A percentile compares a stretch with the other conserved stretches of the same genome.
Evolutionary conservation across 1,284 basidiomycete species (phyloP).

Genomic region (Ceraceosorus guamensis): DNA sequence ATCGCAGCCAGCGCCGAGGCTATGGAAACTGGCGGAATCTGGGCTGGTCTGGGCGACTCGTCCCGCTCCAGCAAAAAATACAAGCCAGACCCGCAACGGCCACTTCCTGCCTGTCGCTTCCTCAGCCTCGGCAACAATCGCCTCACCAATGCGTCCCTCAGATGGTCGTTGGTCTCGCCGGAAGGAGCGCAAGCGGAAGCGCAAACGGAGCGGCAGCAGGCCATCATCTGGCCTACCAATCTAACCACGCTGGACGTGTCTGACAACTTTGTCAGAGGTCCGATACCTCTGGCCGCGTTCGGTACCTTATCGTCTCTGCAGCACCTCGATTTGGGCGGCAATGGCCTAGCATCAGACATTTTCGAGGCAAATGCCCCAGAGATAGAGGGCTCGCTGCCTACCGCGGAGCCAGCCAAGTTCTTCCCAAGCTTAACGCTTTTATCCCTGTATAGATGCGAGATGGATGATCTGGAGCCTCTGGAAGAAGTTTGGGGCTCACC

Average conservation of each 20-base stretch:
- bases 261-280: constrained; percentile 33
- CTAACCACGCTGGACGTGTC: constrained; percentile 24
- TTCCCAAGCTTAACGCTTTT: constrained; percentile 18
- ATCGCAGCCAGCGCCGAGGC: too few relatives aligned
- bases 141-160: constrained; percentile 25
- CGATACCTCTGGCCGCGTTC: constrained; percentile 21
- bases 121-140: constrained; percentile 35
- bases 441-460: constrained; percentile 34
- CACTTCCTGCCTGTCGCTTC: constrained; percentile 21
- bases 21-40: constrained; percentile 26
- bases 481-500: constrained; percentile 30
- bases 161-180: too few relatives aligned
- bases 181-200: too few relatives aligned
- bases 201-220: too few relatives aligned
- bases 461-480: constrained; percentile 25
- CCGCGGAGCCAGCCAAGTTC: too few relatives aligned
- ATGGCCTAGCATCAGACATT: constrained; percentile 33
- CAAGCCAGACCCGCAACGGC: background rate
- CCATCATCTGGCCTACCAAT: too few relatives aligned
- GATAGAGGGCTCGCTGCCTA: too few relatives aligned
- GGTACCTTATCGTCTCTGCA: constrained; percentile 12
- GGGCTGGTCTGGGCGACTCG: constrained; percentile 19
- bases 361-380: constrained; percentile 11
- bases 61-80: constrained; percentile 15
- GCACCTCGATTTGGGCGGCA: constrained; percentile 30